phyloP scores from a whole-genome alignment of 2,329 filamentous ascomycete species.

The Fusarium sp. region DNA sequence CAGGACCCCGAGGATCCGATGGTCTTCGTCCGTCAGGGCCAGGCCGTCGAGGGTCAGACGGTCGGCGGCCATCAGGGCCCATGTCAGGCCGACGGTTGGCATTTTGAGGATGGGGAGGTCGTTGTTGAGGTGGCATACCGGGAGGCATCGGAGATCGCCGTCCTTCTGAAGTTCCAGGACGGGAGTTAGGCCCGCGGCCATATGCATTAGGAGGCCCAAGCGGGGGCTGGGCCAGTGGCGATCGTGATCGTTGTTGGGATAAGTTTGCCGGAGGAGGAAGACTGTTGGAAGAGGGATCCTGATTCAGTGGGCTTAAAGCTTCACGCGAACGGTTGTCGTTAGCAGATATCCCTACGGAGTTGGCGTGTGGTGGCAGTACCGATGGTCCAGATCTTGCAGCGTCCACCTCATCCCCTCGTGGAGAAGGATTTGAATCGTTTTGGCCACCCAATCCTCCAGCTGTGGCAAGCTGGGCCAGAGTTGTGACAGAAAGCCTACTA shows the following conservation, averaged over 20 bases:
- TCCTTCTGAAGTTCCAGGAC: slow-evolving; percentile 46
- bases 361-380: slow-evolving; percentile 61
- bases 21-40: slow-evolving; percentile 35
- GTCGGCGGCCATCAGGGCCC: slow-evolving; percentile 29
- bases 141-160: slow-evolving; percentile 44
- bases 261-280: slow-evolving; percentile 54
- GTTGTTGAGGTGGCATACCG: slow-evolving; percentile 40
- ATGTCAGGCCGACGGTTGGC: slow-evolving; percentile 42
- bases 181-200: slow-evolving; percentile 45
- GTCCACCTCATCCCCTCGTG: slow-evolving; percentile 47
- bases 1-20: slow-evolving; percentile 31
- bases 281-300: slow-evolving; percentile 48
- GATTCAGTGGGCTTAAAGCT: slow-evolving; percentile 56
- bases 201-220: slow-evolving; percentile 47
- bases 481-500: slow-evolving; percentile 83
- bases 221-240: slow-evolving; percentile 53
- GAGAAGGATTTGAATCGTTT: slow-evolving; percentile 43
- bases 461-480: slow-evolving; percentile 80
- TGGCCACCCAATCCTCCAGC: slow-evolving; percentile 65
- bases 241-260: slow-evolving; percentile 54
- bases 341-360: slow-evolving; percentile 61
- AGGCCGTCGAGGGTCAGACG: slow-evolving; percentile 22
- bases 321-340: slow-evolving; percentile 64
- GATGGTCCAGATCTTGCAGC: slow-evolving; percentile 52
- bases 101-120: slow-evolving; percentile 44